Percentiles rank a stretch among this genome's conserved stretches.
phyloP scores from a whole-genome alignment of 371 early-diverging fungal genomes.

The Apophysomyces ossiformis region DNA sequence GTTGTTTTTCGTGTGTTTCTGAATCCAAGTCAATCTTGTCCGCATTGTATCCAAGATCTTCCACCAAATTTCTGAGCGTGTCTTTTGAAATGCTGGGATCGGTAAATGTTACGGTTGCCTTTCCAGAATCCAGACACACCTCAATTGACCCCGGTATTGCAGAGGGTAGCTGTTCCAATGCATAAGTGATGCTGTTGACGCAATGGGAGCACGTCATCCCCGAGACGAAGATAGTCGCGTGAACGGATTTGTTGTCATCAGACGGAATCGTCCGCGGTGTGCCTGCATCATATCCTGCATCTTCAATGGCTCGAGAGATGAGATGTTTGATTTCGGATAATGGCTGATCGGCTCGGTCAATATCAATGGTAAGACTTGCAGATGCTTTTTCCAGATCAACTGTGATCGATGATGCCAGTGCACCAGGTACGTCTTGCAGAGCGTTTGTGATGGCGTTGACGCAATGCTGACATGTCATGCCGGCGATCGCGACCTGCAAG shows the following conservation, averaged over 20 bases:
- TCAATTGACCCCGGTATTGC: slow-evolving; percentile 52
- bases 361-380: slow-evolving; percentile 23
- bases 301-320: slow-evolving; percentile 31
- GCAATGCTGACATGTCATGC: slow-evolving; percentile 48
- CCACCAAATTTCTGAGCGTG: slow-evolving; percentile 51
- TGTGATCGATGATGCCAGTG: slow-evolving; percentile 15
- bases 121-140: slow-evolving; percentile 47
- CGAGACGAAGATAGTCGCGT: slow-evolving; percentile 45
- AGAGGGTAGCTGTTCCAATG: slow-evolving; percentile 56
- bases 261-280: neutral
- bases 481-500: slow-evolving; percentile 17
- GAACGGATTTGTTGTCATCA: slow-evolving; percentile 3
- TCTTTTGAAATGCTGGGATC: slow-evolving; percentile 24
- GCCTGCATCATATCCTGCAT: slow-evolving; percentile 41
- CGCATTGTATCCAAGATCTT: slow-evolving; percentile 71
- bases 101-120: slow-evolving; percentile 44
- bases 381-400: slow-evolving; percentile 34
- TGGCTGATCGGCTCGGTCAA: neutral
- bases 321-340: slow-evolving; percentile 16
- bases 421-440: slow-evolving; percentile 24
- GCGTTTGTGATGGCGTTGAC: slow-evolving; percentile 28
- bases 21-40: slow-evolving; percentile 14
- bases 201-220: slow-evolving; percentile 92
- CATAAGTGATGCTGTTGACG: slow-evolving; percentile 70
- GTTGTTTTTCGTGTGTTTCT: neutral